Conservation (phyloP, 192 early-diverging fungal species). For the Coemansia sp. region DNA sequence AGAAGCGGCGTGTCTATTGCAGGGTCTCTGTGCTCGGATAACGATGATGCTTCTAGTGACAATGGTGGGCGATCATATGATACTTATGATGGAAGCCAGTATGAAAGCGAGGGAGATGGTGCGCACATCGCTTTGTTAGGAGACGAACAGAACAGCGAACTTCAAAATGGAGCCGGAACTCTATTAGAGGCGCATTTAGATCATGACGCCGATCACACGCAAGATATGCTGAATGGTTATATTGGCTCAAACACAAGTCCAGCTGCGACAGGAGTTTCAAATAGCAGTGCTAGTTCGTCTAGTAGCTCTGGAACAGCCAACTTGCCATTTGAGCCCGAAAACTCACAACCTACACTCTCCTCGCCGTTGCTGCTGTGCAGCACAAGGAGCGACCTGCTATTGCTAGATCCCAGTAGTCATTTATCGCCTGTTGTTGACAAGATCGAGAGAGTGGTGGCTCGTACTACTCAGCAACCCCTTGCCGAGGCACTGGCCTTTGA, state of each 20-base stretch:
- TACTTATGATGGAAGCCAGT: background rate
- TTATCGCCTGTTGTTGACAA: slow-evolving; percentile 25
- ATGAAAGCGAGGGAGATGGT: background rate
- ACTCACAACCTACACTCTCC: slow-evolving; percentile 1
- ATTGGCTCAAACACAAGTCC: background rate
- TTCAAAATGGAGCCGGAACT: background rate
- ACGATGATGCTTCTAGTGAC: background rate
- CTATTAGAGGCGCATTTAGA: background rate
- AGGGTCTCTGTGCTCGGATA: background rate
- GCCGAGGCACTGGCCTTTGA: slow-evolving; percentile 26
- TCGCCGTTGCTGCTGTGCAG: slow-evolving; percentile 37
- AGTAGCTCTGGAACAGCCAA: background rate
- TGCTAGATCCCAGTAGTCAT: slow-evolving; percentile 24
- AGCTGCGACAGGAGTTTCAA: background rate
- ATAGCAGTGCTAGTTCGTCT: background rate
- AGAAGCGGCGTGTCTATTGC: background rate
- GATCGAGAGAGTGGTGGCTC: slow-evolving; percentile 17
- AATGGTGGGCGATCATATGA: background rate
- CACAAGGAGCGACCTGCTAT: slow-evolving; percentile 29
- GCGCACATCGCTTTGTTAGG: background rate
- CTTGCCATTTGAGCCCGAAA: slow-evolving; percentile 4
- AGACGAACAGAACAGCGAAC: background rate
- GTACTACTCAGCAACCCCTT: slow-evolving; percentile 11
- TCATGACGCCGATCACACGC: slow-evolving; percentile 10
- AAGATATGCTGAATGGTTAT: slow-evolving; percentile 36